phyloP scores from a whole-genome alignment of 768 basidiomycete species.

The Panellus pusillus region DNA sequence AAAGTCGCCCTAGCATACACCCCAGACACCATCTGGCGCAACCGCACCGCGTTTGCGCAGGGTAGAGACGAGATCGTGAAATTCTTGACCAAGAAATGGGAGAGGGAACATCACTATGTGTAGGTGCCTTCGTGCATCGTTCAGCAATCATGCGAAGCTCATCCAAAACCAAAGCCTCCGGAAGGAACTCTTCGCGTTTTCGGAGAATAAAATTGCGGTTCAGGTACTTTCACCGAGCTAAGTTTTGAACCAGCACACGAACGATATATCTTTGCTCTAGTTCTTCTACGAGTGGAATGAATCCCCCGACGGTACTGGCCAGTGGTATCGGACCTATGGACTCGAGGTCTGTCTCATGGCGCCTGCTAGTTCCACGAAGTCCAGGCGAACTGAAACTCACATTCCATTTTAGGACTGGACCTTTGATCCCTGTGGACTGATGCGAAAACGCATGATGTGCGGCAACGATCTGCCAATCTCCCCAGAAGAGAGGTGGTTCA shows the following conservation, averaged over 20 bases:
- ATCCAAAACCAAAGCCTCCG: slow-evolving; percentile 28
- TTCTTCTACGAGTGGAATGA: slow-evolving; percentile 51
- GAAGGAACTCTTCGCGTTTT: slow-evolving; percentile 56
- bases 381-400: not conserved
- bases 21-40: slow-evolving; percentile 54
- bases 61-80: slow-evolving; percentile 44
- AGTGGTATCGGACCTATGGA: slow-evolving; percentile 50
- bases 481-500: slow-evolving; percentile 53
- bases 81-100: slow-evolving; percentile 55
- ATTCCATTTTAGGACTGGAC: slow-evolving; percentile 50
- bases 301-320: slow-evolving; percentile 33
- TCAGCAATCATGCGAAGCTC: too few species aligned
- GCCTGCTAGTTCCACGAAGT: not conserved
- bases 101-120: slow-evolving; percentile 48
- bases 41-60: slow-evolving; percentile 48
- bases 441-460: slow-evolving; percentile 56
- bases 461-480: slow-evolving; percentile 47
- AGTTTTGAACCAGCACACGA: slow-evolving; percentile 7
- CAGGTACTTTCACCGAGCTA: slow-evolving; percentile 31
- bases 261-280: slow-evolving; percentile 17
- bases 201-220: slow-evolving; percentile 54
- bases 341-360: slow-evolving; percentile 34
- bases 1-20: slow-evolving; percentile 51
- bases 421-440: slow-evolving; percentile 48
- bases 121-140: slow-evolving; percentile 1